phyloP scores from a whole-genome alignment of 129 eudicot species.

The Ambrosia artemisiifolia region DNA sequence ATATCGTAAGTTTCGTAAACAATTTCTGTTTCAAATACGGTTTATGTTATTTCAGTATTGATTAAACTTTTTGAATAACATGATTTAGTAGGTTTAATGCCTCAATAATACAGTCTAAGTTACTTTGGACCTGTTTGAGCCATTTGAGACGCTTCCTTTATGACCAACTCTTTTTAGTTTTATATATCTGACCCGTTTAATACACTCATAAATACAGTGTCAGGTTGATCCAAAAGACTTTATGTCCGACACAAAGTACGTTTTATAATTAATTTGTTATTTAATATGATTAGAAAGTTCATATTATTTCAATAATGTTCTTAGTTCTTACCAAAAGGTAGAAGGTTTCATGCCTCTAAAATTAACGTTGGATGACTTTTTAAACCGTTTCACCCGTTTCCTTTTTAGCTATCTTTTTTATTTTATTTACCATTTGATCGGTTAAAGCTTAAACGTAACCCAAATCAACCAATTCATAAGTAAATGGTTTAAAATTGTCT shows the following conservation, averaged over 20 bases:
- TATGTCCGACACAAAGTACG: background rate
- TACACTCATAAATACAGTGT: background rate
- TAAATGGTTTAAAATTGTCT: constrained; percentile 3
- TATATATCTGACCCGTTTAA: background rate
- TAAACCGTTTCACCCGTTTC: constrained; percentile 5
- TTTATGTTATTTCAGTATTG: background rate
- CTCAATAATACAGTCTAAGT: background rate
- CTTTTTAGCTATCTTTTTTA: background rate
- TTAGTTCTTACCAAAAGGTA: background rate
- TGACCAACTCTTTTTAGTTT: background rate
- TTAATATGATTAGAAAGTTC: constrained; percentile 2
- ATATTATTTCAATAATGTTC: background rate
- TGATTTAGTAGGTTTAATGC: background rate
- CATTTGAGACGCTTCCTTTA: background rate
- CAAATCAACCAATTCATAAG: background rate
- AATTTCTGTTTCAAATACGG: background rate
- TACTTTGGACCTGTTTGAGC: background rate
- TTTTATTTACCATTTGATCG: background rate
- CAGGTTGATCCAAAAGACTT: background rate
- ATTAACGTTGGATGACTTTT: constrained; percentile 3
- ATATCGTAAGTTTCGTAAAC: background rate
- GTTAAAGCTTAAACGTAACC: background rate
- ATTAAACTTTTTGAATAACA: background rate
- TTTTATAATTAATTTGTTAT: background rate
- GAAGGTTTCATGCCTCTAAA: background rate